These are phyloP conservation scores for Amanita rubescens DNA, from an alignment of 768 basidiomycete species.

Conservation along the genomic window DNA sequence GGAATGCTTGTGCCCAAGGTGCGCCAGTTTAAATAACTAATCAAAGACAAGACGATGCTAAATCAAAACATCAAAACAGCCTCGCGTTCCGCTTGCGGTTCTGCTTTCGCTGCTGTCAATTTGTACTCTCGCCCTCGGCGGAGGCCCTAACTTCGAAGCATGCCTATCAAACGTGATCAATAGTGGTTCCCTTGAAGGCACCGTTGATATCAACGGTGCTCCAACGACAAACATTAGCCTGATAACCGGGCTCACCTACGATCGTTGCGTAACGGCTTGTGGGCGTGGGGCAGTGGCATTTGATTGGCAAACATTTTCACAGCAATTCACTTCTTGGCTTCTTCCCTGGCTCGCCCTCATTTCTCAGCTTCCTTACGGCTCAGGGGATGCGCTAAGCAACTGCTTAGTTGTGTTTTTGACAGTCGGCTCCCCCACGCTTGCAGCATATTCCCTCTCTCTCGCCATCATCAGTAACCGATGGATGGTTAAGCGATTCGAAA, in stretches of 20 bases:
- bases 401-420: conserved; percentile 29
- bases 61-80: too few relatives aligned
- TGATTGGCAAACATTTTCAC: conserved; percentile 22
- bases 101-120: too few relatives aligned
- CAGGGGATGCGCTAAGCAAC: conserved; percentile 23
- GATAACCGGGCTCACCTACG: background rate
- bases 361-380: conserved; percentile 37
- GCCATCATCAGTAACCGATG: conserved; percentile 26
- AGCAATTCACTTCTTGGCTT: conserved; percentile 33
- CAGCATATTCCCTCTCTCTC: conserved; percentile 30
- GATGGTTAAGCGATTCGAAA: conserved; percentile 22
- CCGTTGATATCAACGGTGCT: background rate
- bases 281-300: conserved; percentile 14
- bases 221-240: background rate
- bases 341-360: conserved; percentile 35
- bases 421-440: conserved; percentile 34
- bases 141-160: background rate
- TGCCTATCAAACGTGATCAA: background rate
- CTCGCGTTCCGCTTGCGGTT: too few relatives aligned
- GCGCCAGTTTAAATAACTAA: too few relatives aligned
- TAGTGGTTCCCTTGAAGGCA: background rate
- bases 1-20: too few relatives aligned
- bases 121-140: background rate
- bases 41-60: too few relatives aligned
- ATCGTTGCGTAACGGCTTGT: conserved; percentile 15